Conservation (phyloP, 2,329 filamentous ascomycete species). For the Aureobasidium sp. region DNA sequence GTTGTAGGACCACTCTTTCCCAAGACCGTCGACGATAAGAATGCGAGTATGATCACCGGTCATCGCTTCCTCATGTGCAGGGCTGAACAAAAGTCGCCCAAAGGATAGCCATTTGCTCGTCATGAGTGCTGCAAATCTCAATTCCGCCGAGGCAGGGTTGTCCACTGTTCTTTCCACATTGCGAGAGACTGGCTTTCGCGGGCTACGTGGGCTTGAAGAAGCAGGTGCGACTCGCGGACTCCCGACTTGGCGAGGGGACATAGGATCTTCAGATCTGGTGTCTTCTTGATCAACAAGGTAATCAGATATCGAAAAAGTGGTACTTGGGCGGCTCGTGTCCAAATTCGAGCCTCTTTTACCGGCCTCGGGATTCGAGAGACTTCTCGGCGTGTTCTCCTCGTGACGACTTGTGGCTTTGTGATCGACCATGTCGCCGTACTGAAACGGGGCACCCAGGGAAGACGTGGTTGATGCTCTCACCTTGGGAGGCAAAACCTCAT, state of each 20-base stretch:
- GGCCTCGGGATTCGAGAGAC: not conserved
- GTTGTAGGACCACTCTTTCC: slow-evolving; percentile 88
- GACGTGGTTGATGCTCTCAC: slow-evolving; percentile 49
- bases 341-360: not conserved
- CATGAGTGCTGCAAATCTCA: slow-evolving; percentile 73
- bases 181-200: not conserved
- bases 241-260: not conserved
- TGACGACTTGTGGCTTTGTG: not conserved
- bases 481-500: slow-evolving; percentile 54
- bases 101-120: slow-evolving; percentile 86
- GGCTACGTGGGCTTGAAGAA: not conserved
- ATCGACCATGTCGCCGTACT: slow-evolving; percentile 40
- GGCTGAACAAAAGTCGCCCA: slow-evolving; percentile 75
- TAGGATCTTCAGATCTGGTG: not conserved
- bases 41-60: slow-evolving; percentile 55
- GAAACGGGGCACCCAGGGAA: slow-evolving; percentile 46
- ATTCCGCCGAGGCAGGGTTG: slow-evolving; percentile 49
- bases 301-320: slow-evolving; percentile 18
- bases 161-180: not conserved
- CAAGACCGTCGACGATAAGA: slow-evolving; percentile 73
- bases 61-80: slow-evolving; percentile 64
- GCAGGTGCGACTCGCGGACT: not conserved
- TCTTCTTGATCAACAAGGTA: slow-evolving; percentile 13
- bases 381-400: slow-evolving; percentile 10
- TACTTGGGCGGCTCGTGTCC: slow-evolving; percentile 11